These are phyloP conservation scores for Leishmania arabica DNA, from an alignment of 208 protist species.

Conservation along the genomic window DNA sequence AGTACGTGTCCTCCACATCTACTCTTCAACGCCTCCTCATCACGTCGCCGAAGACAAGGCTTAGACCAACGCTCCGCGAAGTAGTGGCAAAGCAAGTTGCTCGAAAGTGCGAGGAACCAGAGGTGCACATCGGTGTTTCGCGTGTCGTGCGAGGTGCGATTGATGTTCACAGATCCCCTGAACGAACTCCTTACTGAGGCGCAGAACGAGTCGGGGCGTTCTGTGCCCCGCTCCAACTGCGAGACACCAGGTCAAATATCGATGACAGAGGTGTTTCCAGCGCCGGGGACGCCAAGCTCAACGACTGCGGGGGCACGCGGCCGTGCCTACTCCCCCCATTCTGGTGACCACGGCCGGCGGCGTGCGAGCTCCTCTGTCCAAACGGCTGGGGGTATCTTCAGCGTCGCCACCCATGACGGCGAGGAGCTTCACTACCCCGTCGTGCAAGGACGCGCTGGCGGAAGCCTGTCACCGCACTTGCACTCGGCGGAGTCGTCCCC, in stretches of 20 bases:
- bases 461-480: slow-evolving; percentile 12
- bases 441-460: slow-evolving; percentile 30
- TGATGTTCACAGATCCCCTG: background rate
- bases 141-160: background rate
- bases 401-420: slow-evolving; percentile 19
- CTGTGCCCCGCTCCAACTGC: background rate
- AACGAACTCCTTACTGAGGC: slow-evolving; percentile 6
- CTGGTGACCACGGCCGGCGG: background rate
- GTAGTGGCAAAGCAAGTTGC: background rate
- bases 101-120: background rate
- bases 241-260: slow-evolving; percentile 4
- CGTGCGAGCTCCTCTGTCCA: background rate
- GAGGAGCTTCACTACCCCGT: slow-evolving; percentile 28
- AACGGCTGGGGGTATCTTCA: slow-evolving; percentile 6
- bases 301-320: background rate
- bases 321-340: background rate
- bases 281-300: background rate
- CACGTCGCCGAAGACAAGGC: background rate
- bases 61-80: background rate
- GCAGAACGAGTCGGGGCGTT: background rate
- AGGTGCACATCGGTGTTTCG: background rate
- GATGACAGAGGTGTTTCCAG: slow-evolving; percentile 23
- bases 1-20: background rate
- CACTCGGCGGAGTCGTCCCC: background rate
- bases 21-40: background rate